Conservation (phyloP, 23 red algal genomes). For the Agarophyton chilense region DNA sequence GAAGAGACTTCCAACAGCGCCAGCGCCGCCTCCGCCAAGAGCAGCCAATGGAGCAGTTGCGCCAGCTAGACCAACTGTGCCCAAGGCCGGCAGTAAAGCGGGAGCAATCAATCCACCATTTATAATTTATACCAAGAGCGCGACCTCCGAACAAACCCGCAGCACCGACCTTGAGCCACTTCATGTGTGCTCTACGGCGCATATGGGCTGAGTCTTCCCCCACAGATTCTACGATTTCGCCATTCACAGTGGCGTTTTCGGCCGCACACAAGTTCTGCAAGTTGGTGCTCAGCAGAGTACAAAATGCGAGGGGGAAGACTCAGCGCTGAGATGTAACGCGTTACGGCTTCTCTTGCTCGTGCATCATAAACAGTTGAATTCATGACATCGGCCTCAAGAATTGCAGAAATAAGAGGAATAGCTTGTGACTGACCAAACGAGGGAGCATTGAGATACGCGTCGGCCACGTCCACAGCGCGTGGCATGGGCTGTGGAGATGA, state of each 20-base stretch:
- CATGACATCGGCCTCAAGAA: slow-evolving; percentile 60
- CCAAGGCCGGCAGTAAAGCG: slow-evolving; percentile 55
- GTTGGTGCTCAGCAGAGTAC: slow-evolving; percentile 42
- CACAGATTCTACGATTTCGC: slow-evolving; percentile 46
- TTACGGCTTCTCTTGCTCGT: slow-evolving; percentile 38
- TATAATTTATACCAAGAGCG: slow-evolving; percentile 50
- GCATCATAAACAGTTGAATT: slow-evolving; percentile 53
- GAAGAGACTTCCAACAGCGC: slow-evolving; percentile 64
- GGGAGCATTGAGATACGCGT: slow-evolving; percentile 53
- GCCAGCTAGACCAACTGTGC: slow-evolving; percentile 51
- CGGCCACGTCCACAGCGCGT: slow-evolving; percentile 3
- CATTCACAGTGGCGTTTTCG: slow-evolving; percentile 18
- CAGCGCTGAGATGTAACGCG: slow-evolving; percentile 33
- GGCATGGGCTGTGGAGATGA: slow-evolving; percentile 3
- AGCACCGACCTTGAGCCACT: slow-evolving; percentile 72
- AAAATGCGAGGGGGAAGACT: slow-evolving; percentile 48
- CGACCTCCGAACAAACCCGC: slow-evolving; percentile 42
- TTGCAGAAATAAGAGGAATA: slow-evolving; percentile 18
- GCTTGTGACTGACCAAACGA: slow-evolving; percentile 28
- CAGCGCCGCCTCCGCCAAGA: slow-evolving; percentile 53
- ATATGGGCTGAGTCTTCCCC: slow-evolving; percentile 9
- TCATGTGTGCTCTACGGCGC: slow-evolving; percentile 29
- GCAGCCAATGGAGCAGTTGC: slow-evolving; percentile 58
- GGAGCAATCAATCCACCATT: slow-evolving; percentile 64
- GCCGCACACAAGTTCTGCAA: slow-evolving; percentile 38